Evolutionary conservation across 768 basidiomycete genomes (phyloP).

Genomic region (Naganishia antarctica): DNA sequence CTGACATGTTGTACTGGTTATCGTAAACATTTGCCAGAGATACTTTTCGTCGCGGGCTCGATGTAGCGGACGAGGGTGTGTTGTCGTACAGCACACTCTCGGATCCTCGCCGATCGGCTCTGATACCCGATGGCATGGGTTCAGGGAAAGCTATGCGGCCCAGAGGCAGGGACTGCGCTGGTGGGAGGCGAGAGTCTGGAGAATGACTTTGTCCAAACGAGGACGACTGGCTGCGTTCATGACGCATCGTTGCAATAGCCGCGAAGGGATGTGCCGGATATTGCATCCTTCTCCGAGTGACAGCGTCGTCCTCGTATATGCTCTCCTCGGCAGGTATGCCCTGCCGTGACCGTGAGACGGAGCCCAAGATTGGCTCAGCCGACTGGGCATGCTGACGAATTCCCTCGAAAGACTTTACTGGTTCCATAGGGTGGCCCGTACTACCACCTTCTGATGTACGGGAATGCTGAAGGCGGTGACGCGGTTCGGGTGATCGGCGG

Average conservation of each 20-base stretch:
- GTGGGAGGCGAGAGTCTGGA: not conserved
- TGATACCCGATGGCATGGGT: conserved; percentile 16
- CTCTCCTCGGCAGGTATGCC: not conserved
- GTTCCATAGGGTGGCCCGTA: not conserved
- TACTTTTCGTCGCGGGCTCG: conserved; percentile 8
- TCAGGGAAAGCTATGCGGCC: conserved; percentile 21
- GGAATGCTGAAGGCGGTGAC: conserved; percentile 9
- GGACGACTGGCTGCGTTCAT: not conserved
- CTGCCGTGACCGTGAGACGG: not conserved
- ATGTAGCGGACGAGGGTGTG: not conserved
- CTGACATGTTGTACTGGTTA: not conserved
- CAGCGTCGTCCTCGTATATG: conserved; percentile 15
- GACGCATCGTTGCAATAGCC: not conserved
- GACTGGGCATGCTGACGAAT: not conserved
- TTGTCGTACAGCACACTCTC: not conserved
- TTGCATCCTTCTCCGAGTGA: conserved; percentile 5
- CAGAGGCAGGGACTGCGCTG: not conserved
- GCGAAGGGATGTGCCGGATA: conserved; percentile 13
- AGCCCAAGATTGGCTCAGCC: not conserved
- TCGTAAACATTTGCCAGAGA: not conserved
- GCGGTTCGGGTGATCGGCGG: conserved; percentile 1
- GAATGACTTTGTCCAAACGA: not conserved
- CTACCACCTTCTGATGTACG: not conserved
- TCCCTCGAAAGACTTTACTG: not conserved
- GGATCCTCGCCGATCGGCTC: conserved; percentile 24